phyloP scores from a whole-genome alignment of 495 filamentous ascomycete genomes.

The Podospora tetraspora region DNA sequence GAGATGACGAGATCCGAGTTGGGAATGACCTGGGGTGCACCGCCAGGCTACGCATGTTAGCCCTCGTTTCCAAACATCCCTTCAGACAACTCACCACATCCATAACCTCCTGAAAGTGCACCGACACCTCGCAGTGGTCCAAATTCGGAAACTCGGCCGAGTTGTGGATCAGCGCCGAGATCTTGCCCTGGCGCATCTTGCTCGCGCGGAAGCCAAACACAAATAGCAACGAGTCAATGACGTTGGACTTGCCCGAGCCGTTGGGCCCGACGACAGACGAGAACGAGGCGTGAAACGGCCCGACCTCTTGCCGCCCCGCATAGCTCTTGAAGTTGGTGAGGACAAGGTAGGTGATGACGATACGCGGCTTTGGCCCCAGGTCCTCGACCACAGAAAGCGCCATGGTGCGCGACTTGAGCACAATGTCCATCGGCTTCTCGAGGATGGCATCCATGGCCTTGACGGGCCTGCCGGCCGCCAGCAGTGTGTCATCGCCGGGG shows the following conservation, averaged over 20 bases:
- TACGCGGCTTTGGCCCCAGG: conserved; percentile 69
- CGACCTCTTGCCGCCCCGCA: conserved; percentile 89
- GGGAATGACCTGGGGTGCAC: conserved; percentile 66
- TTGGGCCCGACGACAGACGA: conserved; percentile 99
- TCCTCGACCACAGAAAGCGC: conserved; percentile 61
- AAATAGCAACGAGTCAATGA: conserved; percentile 95
- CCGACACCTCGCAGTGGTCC: conserved; percentile 87
- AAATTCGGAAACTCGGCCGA: conserved; percentile 80
- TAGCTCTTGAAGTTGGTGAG: conserved; percentile 98
- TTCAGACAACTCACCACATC: conserved; percentile 46
- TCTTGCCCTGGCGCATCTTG: conserved; percentile 99
- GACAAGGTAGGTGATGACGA: conserved; percentile 85
- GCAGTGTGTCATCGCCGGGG: conserved; percentile 33
- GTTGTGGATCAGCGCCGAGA: conserved; percentile 95
- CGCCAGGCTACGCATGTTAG: conserved; percentile 46
- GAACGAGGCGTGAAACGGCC: conserved; percentile 94
- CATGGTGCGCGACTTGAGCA: conserved; percentile 76
- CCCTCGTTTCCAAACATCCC: background rate
- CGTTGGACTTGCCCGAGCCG: conserved; percentile 97
- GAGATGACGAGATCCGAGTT: conserved; percentile 83
- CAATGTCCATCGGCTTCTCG: conserved; percentile 91
- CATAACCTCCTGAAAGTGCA: conserved; percentile 91
- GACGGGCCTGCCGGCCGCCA: conserved; percentile 55
- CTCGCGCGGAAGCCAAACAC: conserved; percentile 98
- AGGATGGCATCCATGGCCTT: conserved; percentile 67